phyloP scores from a whole-genome alignment of 768 basidiomycete genomes.

The Naganishia randhawae region DNA sequence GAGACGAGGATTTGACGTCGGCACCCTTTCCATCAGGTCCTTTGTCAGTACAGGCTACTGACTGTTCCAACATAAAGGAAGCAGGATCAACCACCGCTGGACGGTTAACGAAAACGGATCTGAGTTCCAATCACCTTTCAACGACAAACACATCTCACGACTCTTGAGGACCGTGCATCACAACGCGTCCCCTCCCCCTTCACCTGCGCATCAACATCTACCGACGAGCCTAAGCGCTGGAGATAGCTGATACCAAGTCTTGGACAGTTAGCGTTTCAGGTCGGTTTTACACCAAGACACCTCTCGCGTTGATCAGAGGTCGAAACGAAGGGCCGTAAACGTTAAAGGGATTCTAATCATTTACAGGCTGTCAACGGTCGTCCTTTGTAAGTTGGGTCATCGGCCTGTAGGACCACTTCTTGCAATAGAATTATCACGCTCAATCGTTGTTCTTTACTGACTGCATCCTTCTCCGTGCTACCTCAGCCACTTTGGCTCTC shows the following conservation, averaged over 20 bases:
- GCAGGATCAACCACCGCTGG: not conserved
- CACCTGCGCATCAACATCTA: not conserved
- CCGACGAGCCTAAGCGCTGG: not conserved
- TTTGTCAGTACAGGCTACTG: conserved; percentile 16
- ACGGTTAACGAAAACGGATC: conserved; percentile 4
- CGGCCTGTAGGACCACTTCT: no score
- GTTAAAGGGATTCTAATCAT: not conserved
- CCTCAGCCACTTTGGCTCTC: not conserved
- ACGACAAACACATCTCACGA: not conserved
- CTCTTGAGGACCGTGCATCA: conserved; percentile 10
- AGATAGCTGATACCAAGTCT: not conserved
- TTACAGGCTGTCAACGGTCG: not conserved
- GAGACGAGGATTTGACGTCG: not conserved
- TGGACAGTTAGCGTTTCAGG: not conserved
- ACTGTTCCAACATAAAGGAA: not conserved
- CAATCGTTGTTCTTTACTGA: not conserved
- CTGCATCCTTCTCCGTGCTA: not conserved
- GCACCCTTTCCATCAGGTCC: not conserved
- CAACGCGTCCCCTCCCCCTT: not conserved
- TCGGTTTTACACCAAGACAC: conserved; percentile 8
- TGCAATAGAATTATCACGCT: not conserved
- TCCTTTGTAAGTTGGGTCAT: no score
- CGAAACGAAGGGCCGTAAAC: not conserved
- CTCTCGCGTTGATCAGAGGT: conserved; percentile 1
- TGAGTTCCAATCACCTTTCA: no score